Conservation (phyloP, 164 flowering plant species). For the Saururus chinensis region DNA sequence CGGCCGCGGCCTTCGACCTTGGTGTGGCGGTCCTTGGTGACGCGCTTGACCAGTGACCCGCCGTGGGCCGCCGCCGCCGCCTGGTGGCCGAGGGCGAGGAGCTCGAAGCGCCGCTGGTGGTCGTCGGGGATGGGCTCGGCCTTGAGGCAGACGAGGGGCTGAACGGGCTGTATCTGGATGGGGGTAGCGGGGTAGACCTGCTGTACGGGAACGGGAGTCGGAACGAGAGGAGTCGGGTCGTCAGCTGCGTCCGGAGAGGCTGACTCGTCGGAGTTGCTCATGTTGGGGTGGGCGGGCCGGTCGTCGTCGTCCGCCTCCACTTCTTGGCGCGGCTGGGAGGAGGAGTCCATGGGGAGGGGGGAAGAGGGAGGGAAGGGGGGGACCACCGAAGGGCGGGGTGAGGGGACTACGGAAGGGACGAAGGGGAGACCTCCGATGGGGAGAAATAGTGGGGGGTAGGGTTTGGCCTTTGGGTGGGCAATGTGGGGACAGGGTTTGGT, state of each 20-base stretch:
- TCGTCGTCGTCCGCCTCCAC: background rate
- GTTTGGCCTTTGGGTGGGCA: no score
- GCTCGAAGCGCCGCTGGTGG: background rate
- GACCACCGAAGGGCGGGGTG: no score
- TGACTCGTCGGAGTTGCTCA: background rate
- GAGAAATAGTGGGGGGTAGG: no score
- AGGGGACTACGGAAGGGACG: background rate
- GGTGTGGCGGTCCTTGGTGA: conserved; percentile 66
- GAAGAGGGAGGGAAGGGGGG: background rate
- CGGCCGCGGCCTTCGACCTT: conserved; percentile 76
- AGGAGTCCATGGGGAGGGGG: background rate
- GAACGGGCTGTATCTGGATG: conserved; percentile 1
- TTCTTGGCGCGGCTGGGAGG: background rate
- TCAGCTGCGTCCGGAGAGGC: no score
- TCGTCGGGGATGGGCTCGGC: conserved; percentile 4
- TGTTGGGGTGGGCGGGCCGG: background rate
- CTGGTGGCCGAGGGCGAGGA: background rate
- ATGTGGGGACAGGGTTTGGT: no score
- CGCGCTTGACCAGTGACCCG: conserved; percentile 12
- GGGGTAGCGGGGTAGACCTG: background rate
- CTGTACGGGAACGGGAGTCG: background rate
- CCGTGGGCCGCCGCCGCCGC: background rate
- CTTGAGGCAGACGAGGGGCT: conserved; percentile 8
- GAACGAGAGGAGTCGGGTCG: background rate
- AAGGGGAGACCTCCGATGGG: background rate